Evolutionary conservation across 2,329 filamentous ascomycete genomes (phyloP).

Genomic region (Phaeosphaeria sp.): DNA sequence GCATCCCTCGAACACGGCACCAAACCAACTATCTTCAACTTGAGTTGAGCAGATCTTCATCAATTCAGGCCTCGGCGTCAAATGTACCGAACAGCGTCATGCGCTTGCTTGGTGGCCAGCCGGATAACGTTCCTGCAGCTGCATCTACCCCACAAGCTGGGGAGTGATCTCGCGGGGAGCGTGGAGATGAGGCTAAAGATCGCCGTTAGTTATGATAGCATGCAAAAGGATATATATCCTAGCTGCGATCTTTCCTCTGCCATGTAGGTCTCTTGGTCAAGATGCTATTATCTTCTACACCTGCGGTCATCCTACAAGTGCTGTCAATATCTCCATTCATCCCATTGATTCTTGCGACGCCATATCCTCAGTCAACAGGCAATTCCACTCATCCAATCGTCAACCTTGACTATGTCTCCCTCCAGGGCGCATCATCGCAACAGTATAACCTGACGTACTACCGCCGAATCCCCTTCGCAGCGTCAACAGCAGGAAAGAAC

Average conservation of each 20-base stretch:
- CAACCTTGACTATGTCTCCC: conserved; percentile 50
- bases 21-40: background rate
- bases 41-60: background rate
- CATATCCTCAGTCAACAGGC: conserved; percentile 1
- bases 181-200: conserved; percentile 29
- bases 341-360: conserved; percentile 14
- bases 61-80: conserved; percentile 5
- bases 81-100: conserved; percentile 16
- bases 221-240: background rate
- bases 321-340: conserved; percentile 13
- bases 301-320: background rate
- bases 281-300: conserved; percentile 18
- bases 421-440: conserved; percentile 60
- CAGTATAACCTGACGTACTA: conserved; percentile 66
- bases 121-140: background rate
- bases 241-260: background rate
- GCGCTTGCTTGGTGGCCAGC: background rate
- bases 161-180: conserved; percentile 32
- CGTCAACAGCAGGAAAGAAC: conserved; percentile 64
- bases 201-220: background rate
- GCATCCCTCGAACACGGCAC: background rate
- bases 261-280: background rate
- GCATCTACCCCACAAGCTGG: conserved; percentile 26
- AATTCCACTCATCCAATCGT: conserved; percentile 28
- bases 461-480: conserved; percentile 67